phyloP scores from a whole-genome alignment of 441 rosid genomes.

The Bocquillonia castaneifolia region DNA sequence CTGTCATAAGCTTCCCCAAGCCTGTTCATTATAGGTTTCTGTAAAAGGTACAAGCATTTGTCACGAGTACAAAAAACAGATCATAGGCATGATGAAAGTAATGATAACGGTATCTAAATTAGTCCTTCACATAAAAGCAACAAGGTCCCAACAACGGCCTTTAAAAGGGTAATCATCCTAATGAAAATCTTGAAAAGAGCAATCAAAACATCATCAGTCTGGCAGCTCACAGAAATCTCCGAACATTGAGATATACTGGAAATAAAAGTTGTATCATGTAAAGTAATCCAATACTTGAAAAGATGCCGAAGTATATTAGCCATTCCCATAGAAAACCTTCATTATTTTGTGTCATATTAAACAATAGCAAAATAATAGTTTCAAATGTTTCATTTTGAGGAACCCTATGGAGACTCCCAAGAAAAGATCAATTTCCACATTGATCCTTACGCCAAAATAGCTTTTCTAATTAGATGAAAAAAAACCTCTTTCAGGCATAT shows the following conservation, averaged over 20 bases:
- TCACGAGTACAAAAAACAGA: neutral
- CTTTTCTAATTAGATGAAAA: neutral
- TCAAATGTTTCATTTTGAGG: neutral
- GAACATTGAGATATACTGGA: neutral
- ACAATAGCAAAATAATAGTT: neutral
- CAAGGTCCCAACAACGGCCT: neutral
- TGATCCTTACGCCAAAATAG: neutral
- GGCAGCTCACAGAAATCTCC: neutral
- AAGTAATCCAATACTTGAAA: neutral
- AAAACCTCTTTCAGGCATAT: neutral
- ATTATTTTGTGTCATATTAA: neutral
- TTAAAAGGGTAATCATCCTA: neutral
- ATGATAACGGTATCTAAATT: neutral
- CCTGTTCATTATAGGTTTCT: constrained; percentile 92
- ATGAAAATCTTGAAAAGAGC: neutral
- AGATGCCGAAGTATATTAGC: neutral
- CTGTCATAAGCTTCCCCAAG: constrained; percentile 97
- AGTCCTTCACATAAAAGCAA: neutral
- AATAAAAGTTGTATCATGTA: neutral
- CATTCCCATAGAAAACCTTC: neutral
- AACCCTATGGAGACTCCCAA: neutral
- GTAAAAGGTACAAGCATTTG: constrained; percentile 14
- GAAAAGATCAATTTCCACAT: neutral
- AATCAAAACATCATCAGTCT: neutral
- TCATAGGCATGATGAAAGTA: neutral